Evolutionary conservation across 257 asterid species (phyloP), one percentile per base, ranked within the genome.

Genomic region (Lavandula angustifolia): DNA sequence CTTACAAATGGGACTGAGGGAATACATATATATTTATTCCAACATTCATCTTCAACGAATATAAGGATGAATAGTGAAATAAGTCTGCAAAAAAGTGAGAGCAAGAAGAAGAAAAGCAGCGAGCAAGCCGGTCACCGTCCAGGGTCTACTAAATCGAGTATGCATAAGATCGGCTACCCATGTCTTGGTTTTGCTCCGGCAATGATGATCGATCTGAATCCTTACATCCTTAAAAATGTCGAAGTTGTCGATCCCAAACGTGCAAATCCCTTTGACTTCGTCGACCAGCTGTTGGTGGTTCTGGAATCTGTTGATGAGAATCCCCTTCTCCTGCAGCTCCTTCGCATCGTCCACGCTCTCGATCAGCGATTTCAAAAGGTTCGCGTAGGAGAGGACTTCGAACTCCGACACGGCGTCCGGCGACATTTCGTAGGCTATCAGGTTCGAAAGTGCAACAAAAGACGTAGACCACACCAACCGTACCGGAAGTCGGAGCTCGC

Each of bases 91-190:
- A 34, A 70, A 62, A 2, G 75, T 8, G 7, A 70, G 62, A 32
- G 54, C 43, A 18, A 61, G 43, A 7, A 70, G 57, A 12, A 33
- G 1, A 0, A 31, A 34, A 0, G 75, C 75, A 0, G 64, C 69
- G 31, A 61, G 12, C 58, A 53, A 33, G 13, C 69, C 69, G 42
- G 31, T n/a, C 13, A 54, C n/a, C n/a, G n/a, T n/a, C n/a, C n/a
- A n/a, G n/a, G n/a, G n/a, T n/a, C n/a, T n/a, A n/a, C 56, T 41
- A 7, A 53, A 62, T 2, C 61, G 37, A 5, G 68, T 62, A n/a
- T 62, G 58, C 22, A 53, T 55, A 4, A 70, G 54, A 44, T 70
- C 75, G 4, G 69, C 75, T 16, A 62, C 62, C 75, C 75, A 62
- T 6, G 64, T 62, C 64, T 70, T 70, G 9, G 59, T 17, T 64